Evolutionary conservation across 2,329 filamentous ascomycete genomes (phyloP).

Genomic region (Aspergillus chevalieri): DNA sequence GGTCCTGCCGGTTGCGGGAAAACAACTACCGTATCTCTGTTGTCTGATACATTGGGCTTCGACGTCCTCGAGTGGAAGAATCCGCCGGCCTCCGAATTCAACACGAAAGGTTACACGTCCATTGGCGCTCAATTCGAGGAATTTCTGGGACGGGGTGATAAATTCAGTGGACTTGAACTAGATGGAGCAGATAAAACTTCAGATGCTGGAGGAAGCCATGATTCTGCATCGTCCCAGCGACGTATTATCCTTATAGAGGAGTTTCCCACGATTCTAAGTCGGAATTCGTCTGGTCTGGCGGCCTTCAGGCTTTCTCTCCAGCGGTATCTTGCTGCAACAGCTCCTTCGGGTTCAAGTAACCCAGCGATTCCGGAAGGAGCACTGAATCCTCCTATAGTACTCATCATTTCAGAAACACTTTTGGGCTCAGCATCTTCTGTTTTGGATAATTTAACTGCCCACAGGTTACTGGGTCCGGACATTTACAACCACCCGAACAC

Average conservation of each 20-base stretch:
- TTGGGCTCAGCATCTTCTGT: conserved; percentile 77
- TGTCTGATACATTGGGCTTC: conserved; percentile 70
- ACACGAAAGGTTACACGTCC: conserved; percentile 60
- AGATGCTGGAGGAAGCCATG: background rate
- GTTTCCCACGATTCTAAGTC: conserved; percentile 69
- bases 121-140: conserved; percentile 81
- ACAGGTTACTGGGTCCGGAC: conserved; percentile 79
- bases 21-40: conserved; percentile 73
- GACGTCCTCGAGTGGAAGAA: conserved; percentile 89
- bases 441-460: conserved; percentile 86
- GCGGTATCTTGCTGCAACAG: conserved; percentile 65
- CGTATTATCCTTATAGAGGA: conserved; percentile 71
- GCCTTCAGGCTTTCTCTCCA: conserved; percentile 71
- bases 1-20: conserved; percentile 89
- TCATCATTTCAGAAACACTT: conserved; percentile 87
- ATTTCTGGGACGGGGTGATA: conserved; percentile 75
- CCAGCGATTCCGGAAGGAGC: conserved; percentile 22
- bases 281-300: conserved; percentile 57
- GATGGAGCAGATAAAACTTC: conserved; percentile 7
- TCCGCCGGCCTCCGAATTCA: conserved; percentile 58
- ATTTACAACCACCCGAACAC: conserved; percentile 76
- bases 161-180: conserved; percentile 66
- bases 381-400: conserved; percentile 65
- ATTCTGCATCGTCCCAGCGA: conserved; percentile 22
- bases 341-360: conserved; percentile 41